Base-by-base conservation (phyloP, 208 protist genomes). In the Crithidia fasciculata region DNA sequence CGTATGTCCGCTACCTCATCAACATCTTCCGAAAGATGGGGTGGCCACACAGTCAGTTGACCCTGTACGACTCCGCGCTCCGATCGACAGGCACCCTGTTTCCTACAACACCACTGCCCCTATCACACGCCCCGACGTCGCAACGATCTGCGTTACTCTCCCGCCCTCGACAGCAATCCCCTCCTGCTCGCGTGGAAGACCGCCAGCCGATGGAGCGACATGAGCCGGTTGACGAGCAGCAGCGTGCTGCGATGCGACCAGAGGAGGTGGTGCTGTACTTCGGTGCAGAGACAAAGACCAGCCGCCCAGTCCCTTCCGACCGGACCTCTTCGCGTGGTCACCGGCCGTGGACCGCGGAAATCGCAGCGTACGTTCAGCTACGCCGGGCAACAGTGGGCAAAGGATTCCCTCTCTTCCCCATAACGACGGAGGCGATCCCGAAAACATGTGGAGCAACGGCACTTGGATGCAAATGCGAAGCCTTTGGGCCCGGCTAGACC, bases 181-280 rank as follows among this genome's bases (percentile, higher is more conserved):
- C 45, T 76, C 2, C 13, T 55, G 15, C 72, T 76, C 3, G 53
- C 62, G 43, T 76, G 72, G 72, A 76, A 76, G 36, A 76, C 72
- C 3, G 72, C 61, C 5, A 70, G 62, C 37, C 49, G 72, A 55
- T 76, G 72, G 72, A 44, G 61, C 62, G 72, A 69, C n/a, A 60
- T 76, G 4, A 16, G 8, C 16, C 72, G 56, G 5, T 15, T 70
- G 16, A 8, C 12, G 19, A 8, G 8, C 8, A 3, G n/a, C 18
- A 76, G 55, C 47, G 13, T 70, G 5, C 16, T 70, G 41, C 9
- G 4, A 9, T 8, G 47, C 10, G 15, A 15, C 7, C 6, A 19
- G 15, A 50, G 7, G 59, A 68, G 36, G 65, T 76, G 8, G 40
- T 69, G n/a, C n/a, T 76, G 2, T 67, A 63, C 40, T 76, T 70